phyloP scores from a whole-genome alignment of 345 rosid species.

The Lepidium africanum region DNA sequence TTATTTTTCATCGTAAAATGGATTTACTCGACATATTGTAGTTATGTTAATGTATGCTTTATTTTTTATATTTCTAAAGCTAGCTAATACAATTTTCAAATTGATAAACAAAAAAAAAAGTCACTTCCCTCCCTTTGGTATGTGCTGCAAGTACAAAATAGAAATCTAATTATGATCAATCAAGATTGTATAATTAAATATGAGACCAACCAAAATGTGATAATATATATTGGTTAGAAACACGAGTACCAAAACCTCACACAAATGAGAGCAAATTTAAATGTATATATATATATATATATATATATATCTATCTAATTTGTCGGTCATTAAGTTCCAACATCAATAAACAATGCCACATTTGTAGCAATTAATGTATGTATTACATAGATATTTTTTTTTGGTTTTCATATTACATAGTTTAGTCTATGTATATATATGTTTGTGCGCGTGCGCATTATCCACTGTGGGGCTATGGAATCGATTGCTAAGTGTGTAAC shows the following conservation, averaged over 20 bases:
- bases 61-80: too few relatives aligned
- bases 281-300: not conserved
- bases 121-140: too few relatives aligned
- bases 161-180: too few relatives aligned
- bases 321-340: constrained; percentile 12
- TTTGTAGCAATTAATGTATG: not conserved
- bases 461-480: constrained; percentile 1
- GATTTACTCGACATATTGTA: too few relatives aligned
- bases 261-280: constrained; percentile 2
- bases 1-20: too few relatives aligned
- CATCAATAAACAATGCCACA: not conserved
- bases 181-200: too few relatives aligned
- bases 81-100: too few relatives aligned
- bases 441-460: constrained; percentile 13
- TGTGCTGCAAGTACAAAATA: too few relatives aligned
- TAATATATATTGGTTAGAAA: too few relatives aligned
- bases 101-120: too few relatives aligned
- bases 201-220: too few relatives aligned
- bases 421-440: not conserved
- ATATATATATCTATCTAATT: not conserved
- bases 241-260: not conserved
- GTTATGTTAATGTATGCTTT: too few relatives aligned
- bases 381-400: not conserved
- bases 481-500: not conserved
- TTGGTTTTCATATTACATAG: not conserved